Evolutionary conservation across 2,329 filamentous ascomycete species (phyloP).

Genomic region (Zopfia rhizophila): DNA sequence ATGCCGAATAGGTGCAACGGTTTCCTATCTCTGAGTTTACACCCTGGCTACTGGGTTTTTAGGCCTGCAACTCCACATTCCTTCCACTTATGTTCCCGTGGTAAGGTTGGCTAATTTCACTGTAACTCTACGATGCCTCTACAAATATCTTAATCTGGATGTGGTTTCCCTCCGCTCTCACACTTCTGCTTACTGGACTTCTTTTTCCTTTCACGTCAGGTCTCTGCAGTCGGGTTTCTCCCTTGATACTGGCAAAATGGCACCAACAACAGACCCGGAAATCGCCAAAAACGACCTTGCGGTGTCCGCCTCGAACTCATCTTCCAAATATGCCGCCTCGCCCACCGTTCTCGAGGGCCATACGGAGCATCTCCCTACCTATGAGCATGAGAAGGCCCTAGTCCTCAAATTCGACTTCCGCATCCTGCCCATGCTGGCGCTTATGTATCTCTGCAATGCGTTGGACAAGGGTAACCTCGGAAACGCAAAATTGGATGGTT

Average conservation of each 20-base stretch:
- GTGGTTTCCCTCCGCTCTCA: conserved; percentile 3
- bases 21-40: conserved; percentile 3
- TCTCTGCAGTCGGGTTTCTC: not conserved
- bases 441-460: conserved; percentile 69
- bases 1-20: conserved; percentile 3
- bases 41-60: conserved; percentile 1
- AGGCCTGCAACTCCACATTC: conserved; percentile 10
- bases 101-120: conserved; percentile 1
- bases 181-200: not conserved
- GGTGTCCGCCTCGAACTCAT: conserved; percentile 38
- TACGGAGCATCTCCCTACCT: conserved; percentile 45
- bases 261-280: conserved; percentile 36
- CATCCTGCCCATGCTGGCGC: conserved; percentile 66
- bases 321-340: conserved; percentile 32
- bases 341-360: conserved; percentile 40
- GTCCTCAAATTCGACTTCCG: conserved; percentile 66
- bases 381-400: conserved; percentile 53
- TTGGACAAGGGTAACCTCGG: conserved; percentile 49
- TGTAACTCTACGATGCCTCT: conserved; percentile 6
- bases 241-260: conserved; percentile 30
- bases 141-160: conserved; percentile 13
- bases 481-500: conserved; percentile 57
- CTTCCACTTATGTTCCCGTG: not conserved
- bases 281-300: conserved; percentile 41
- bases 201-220: not conserved